phyloP scores from a whole-genome alignment of 1,284 basidiomycete genomes.

The Kalmanozyma brasiliensis region DNA sequence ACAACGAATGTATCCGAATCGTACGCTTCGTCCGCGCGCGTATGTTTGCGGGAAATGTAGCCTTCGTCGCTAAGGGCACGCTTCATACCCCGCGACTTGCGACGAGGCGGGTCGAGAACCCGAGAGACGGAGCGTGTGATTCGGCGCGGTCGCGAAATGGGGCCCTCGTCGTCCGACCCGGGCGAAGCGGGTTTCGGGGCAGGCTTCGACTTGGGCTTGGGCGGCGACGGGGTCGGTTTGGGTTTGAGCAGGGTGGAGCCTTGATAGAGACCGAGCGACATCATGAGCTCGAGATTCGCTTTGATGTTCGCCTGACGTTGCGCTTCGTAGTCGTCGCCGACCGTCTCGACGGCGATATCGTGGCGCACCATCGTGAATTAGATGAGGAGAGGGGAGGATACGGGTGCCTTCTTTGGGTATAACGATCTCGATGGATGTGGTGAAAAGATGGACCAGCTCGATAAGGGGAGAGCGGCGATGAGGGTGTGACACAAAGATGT shows the following conservation, averaged over 20 bases:
- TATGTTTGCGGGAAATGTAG: not conserved
- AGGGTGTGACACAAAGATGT: no score
- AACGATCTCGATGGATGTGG: no score
- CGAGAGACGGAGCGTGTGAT: conserved; percentile 27
- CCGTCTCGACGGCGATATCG: not conserved
- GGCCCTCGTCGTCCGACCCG: not conserved
- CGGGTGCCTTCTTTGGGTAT: no score
- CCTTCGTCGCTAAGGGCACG: conserved; percentile 11
- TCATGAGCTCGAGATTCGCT: conserved; percentile 41
- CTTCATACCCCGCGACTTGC: conserved; percentile 5
- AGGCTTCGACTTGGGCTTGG: conserved; percentile 5
- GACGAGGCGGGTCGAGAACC: not conserved
- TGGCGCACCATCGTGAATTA: conserved; percentile 15
- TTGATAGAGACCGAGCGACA: conserved; percentile 30
- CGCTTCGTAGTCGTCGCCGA: conserved; percentile 29
- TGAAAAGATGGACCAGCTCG: no score
- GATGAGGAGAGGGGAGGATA: no score
- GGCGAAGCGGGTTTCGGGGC: not conserved
- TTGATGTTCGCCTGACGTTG: conserved; percentile 27
- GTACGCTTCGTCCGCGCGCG: not conserved
- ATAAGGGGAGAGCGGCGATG: no score
- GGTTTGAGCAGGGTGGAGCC: conserved; percentile 9
- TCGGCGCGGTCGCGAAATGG: conserved; percentile 1
- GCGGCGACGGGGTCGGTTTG: not conserved
- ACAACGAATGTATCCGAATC: not conserved